These are phyloP conservation scores for Geotrichum klebahnii DNA, from an alignment of 1,139 yeast genomes.

Conservation along the genomic window DNA sequence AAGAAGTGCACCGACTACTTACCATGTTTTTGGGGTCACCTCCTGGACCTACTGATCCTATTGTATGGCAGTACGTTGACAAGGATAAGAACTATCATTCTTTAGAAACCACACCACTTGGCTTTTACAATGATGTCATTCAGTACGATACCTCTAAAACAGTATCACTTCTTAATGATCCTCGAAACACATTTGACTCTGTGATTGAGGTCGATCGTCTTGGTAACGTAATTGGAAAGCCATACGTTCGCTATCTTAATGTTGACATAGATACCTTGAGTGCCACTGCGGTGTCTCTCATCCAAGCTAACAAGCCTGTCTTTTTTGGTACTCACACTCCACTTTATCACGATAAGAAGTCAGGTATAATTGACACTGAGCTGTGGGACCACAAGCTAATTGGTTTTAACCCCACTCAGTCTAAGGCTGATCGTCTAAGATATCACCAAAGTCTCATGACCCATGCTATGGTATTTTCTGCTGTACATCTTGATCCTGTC, in stretches of 20 bases:
- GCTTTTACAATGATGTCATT: constrained; percentile 56
- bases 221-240: constrained; percentile 66
- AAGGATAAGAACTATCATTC: constrained; percentile 61
- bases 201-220: constrained; percentile 67
- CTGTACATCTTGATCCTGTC: constrained; percentile 57
- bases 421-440: constrained; percentile 54
- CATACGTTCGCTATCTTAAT: constrained; percentile 65
- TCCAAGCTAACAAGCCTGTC: constrained; percentile 68
- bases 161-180: constrained; percentile 73
- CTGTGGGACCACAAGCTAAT: constrained; percentile 64
- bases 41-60: constrained; percentile 62
- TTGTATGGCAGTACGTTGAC: constrained; percentile 70
- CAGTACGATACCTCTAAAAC: constrained; percentile 51
- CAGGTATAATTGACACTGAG: constrained; percentile 67
- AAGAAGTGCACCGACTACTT: constrained; percentile 59
- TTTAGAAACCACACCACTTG: constrained; percentile 56
- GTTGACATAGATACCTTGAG: constrained; percentile 57
- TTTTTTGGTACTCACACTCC: constrained; percentile 87
- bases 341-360: constrained; percentile 51
- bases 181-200: constrained; percentile 62
- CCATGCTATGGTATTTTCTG: constrained; percentile 77
- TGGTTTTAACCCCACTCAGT: constrained; percentile 56
- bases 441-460: constrained; percentile 68
- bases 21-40: constrained; percentile 71
- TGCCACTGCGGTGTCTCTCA: constrained; percentile 58